Evolutionary conservation across 2,329 filamentous ascomycete species (phyloP), one percentile per base, ranked within the genome.

Genomic region (Neobulgaria alba): DNA sequence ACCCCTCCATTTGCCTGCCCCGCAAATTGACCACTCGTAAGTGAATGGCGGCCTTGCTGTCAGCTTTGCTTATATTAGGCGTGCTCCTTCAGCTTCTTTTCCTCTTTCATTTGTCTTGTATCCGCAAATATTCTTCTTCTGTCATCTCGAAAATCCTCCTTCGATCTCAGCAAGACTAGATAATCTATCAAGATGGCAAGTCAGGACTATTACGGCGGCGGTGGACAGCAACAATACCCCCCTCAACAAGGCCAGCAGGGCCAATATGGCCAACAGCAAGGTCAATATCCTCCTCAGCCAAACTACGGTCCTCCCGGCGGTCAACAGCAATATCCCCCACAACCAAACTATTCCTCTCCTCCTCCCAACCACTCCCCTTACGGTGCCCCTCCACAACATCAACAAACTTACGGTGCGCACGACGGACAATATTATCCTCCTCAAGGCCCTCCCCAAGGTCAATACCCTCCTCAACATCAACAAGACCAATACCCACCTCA

Each of bases 181-280:
- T 7, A 12, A 26, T 7, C 23, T 12, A 26, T 33, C 42, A 51
- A 10, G 30, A 59, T 59, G 56, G 51, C 55, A 14, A 48, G 38
- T 37, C 39, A 48, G 40, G 52, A 56, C 16, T 59, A 57, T 34
- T 59, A 58, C 48, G 50, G 49, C 21, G 46, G 48, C 12, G 49
- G 48, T 9, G 44, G 42, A 42, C 29, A 29, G 32, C 39, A 40
- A 29, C 42, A 42, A 36, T 37, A 37, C 35, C 44, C 46, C 18
- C 30, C 42, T 15, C 45, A 48, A 31, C 45, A 49, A 18, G 42
- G 39, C 41, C 46, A 15, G 10, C 47, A 47, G 20, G 36, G 39
- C n/a, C 43, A 49, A 35, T 50, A 52, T 29, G n/a, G n/a, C n/a
- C 46, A 40, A 3, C 38, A 41, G 10, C 47, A 47, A 29, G 36